Evolutionary conservation across 164 flowering plant species (phyloP).

Genomic region (Chimonanthus salicifolius): DNA sequence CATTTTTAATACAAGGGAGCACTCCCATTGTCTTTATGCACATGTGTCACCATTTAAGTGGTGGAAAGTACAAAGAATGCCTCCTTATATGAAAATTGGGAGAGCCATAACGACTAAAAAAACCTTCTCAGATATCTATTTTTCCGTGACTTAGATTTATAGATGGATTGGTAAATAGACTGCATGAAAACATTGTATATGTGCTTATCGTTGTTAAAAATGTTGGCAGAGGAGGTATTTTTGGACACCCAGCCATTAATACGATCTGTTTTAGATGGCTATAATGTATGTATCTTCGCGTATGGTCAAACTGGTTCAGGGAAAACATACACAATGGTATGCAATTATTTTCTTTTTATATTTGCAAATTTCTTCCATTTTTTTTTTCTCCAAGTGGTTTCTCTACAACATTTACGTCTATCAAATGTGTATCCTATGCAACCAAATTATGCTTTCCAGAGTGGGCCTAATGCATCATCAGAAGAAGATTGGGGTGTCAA

Average conservation of each 20-base stretch:
- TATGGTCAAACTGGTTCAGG: constrained; percentile 99
- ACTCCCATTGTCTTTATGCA: too few species aligned
- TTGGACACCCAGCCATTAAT: constrained; percentile 84
- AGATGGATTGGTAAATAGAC: too few species aligned
- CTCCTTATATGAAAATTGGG: too few species aligned
- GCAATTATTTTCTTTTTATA: background rate
- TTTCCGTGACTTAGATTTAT: too few species aligned
- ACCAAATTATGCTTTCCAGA: constrained; percentile 28
- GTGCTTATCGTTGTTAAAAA: constrained; percentile 4
- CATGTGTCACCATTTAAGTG: too few species aligned
- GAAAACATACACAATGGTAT: constrained; percentile 91
- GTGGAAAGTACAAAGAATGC: too few species aligned
- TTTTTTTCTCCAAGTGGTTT: background rate
- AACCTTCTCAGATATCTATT: too few species aligned
- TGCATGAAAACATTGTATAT: background rate
- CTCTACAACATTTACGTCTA: background rate
- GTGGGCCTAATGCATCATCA: constrained; percentile 64
- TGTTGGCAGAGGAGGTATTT: constrained; percentile 75
- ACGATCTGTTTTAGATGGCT: constrained; percentile 92
- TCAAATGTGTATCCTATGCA: background rate
- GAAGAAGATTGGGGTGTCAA: constrained; percentile 74
- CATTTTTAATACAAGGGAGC: too few species aligned
- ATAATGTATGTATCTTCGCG: constrained; percentile 92
- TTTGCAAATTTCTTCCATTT: background rate
- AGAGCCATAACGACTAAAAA: too few species aligned